phyloP scores from a whole-genome alignment of 352 stramenopile species.

The Phytophthora brassicae region DNA sequence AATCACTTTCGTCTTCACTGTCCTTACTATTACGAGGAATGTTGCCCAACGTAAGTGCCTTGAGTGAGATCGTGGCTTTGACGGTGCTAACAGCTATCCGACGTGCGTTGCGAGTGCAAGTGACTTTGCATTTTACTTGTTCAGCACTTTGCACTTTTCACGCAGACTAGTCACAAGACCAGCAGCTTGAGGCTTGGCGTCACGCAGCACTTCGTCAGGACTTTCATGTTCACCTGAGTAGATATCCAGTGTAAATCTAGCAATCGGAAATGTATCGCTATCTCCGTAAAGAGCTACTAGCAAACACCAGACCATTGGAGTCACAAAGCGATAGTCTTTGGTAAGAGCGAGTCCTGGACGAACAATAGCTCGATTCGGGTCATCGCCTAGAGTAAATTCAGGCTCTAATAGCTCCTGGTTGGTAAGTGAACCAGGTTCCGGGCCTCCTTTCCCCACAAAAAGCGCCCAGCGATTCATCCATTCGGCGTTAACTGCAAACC shows the following conservation, averaged over 20 bases:
- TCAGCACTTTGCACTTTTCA: constrained; percentile 40
- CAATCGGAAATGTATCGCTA: constrained; percentile 42
- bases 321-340: constrained; percentile 70
- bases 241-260: constrained; percentile 37
- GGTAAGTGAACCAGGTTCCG: constrained; percentile 54
- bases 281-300: constrained; percentile 62
- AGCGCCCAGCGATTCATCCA: constrained; percentile 72
- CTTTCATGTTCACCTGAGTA: constrained; percentile 33
- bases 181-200: constrained; percentile 33
- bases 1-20: constrained; percentile 27
- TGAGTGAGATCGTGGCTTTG: constrained; percentile 78
- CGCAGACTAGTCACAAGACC: constrained; percentile 38
- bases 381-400: constrained; percentile 13
- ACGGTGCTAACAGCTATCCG: constrained; percentile 92
- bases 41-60: constrained; percentile 48
- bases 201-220: constrained; percentile 31
- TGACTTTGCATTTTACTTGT: constrained; percentile 11
- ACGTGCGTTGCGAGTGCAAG: constrained; percentile 93
- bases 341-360: constrained; percentile 42
- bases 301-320: constrained; percentile 76
- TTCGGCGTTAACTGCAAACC: constrained; percentile 56
- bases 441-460: constrained; percentile 48
- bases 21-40: constrained; percentile 33
- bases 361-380: constrained; percentile 45
- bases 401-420: constrained; percentile 58